Percentiles rank a stretch among this genome's conserved stretches.
phyloP scores from a whole-genome alignment of 306 rosid genomes.

The Vigna reflexopilosa region DNA sequence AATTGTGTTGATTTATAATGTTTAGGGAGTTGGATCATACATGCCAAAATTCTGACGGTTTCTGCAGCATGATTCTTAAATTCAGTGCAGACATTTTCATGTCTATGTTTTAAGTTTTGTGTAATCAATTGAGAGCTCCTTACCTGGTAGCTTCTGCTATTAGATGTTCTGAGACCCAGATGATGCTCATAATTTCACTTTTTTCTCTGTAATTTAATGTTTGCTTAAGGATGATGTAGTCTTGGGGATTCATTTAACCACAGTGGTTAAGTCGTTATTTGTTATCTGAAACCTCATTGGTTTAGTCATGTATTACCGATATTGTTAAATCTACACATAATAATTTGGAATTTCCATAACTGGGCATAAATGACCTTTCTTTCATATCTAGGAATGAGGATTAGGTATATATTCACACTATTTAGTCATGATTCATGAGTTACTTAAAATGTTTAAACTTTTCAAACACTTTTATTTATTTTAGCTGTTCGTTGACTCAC shows the following conservation, averaged over 20 bases:
- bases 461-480: not conserved
- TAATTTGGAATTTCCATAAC: slow-evolving; percentile 13
- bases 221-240: not conserved
- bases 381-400: not conserved
- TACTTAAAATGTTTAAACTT: not conserved
- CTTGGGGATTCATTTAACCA: not conserved
- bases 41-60: slow-evolving; percentile 1
- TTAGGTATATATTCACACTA: not conserved
- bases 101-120: not conserved
- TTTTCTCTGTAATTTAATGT: not conserved
- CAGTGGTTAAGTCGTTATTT: not conserved
- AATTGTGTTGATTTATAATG: slow-evolving; percentile 6
- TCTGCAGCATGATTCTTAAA: not conserved
- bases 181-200: not conserved
- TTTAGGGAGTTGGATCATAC: not conserved
- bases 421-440: slow-evolving; percentile 5
- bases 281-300: not conserved
- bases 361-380: not conserved
- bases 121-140: not conserved
- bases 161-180: not conserved
- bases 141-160: not conserved
- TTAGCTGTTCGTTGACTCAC: slow-evolving; percentile 9
- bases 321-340: not conserved
- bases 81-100: not conserved
- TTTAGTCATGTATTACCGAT: not conserved